phyloP scores from a whole-genome alignment of 306 rosid species.

The Fragaria vesca region DNA sequence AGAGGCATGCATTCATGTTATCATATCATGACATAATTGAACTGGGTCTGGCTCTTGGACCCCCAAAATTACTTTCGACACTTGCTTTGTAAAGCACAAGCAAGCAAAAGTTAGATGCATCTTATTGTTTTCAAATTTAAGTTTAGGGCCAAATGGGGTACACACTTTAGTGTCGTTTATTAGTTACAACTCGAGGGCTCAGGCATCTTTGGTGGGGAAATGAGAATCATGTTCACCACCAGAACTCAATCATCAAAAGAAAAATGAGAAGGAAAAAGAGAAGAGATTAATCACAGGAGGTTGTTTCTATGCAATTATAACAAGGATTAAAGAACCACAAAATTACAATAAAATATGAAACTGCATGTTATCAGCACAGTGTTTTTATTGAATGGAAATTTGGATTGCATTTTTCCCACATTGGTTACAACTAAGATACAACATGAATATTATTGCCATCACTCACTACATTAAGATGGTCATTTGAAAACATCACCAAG shows the following conservation, averaged over 20 bases:
- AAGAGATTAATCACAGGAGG: conserved; percentile 16
- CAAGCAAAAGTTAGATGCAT: conserved; percentile 31
- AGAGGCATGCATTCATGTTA: conserved; percentile 45
- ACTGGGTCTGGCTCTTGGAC: conserved; percentile 32
- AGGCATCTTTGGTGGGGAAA: conserved; percentile 12
- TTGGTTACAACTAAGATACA: conserved; percentile 34
- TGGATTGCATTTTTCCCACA: conserved; percentile 32
- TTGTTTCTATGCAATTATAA: not conserved
- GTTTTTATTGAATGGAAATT: conserved; percentile 24
- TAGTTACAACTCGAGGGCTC: not conserved
- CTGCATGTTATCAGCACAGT: conserved; percentile 5
- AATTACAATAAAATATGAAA: not conserved
- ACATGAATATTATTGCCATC: conserved; percentile 15
- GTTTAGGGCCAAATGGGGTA: conserved; percentile 37
- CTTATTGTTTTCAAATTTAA: conserved; percentile 16
- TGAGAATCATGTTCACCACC: not conserved
- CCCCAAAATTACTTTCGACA: conserved; percentile 39
- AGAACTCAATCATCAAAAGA: not conserved
- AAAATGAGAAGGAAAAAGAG: not conserved
- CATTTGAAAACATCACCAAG: conserved; percentile 20
- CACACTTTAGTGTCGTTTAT: conserved; percentile 12
- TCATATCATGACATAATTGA: conserved; percentile 31
- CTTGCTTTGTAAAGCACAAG: conserved; percentile 37
- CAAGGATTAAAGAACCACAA: not conserved
- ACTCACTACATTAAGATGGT: conserved; percentile 5